These are phyloP conservation scores for Pseudocercospora crystallina DNA, from an alignment of 2,329 filamentous ascomycete species.

Conservation along the genomic window DNA sequence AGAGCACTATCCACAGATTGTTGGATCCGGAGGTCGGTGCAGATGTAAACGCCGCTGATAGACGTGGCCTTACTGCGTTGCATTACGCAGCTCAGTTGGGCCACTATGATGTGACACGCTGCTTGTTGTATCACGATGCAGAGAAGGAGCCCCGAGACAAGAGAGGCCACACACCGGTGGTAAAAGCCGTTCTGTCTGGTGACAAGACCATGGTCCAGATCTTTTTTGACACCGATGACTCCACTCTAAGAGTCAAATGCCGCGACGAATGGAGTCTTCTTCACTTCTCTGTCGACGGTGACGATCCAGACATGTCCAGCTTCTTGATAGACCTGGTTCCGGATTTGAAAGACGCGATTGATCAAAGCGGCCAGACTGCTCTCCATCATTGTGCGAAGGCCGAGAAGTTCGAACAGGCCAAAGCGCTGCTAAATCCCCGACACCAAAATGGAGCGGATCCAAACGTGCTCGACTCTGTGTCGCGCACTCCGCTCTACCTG, in stretches of 20 bases:
- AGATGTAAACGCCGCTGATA: slow-evolving; percentile 18
- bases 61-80: slow-evolving; percentile 18
- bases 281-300: slow-evolving; percentile 18
- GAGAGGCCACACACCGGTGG: slow-evolving; percentile 19
- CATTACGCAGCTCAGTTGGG: slow-evolving; percentile 21
- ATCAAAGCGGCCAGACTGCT: slow-evolving; percentile 21
- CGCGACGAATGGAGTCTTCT: slow-evolving; percentile 22
- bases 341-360: slow-evolving; percentile 20
- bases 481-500: slow-evolving; percentile 21
- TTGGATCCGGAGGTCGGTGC: slow-evolving; percentile 22
- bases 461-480: slow-evolving; percentile 18
- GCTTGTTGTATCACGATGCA: slow-evolving; percentile 21
- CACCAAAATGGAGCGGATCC: slow-evolving; percentile 17
- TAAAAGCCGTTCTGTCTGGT: slow-evolving; percentile 20
- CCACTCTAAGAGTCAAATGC: slow-evolving; percentile 15
- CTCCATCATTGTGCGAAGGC: slow-evolving; percentile 23
- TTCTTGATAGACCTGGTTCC: slow-evolving; percentile 22
- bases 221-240: slow-evolving; percentile 13
- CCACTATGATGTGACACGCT: slow-evolving; percentile 19
- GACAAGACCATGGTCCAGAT: slow-evolving; percentile 17
- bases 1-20: slow-evolving; percentile 18
- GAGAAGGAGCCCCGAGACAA: slow-evolving; percentile 18
- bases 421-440: slow-evolving; percentile 10
- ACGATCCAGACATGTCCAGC: slow-evolving; percentile 12
- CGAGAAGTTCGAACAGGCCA: slow-evolving; percentile 13